These are phyloP conservation scores for Rostrohypoxylon terebratum DNA, from an alignment of 495 filamentous ascomycete species.

Conservation along the genomic window DNA sequence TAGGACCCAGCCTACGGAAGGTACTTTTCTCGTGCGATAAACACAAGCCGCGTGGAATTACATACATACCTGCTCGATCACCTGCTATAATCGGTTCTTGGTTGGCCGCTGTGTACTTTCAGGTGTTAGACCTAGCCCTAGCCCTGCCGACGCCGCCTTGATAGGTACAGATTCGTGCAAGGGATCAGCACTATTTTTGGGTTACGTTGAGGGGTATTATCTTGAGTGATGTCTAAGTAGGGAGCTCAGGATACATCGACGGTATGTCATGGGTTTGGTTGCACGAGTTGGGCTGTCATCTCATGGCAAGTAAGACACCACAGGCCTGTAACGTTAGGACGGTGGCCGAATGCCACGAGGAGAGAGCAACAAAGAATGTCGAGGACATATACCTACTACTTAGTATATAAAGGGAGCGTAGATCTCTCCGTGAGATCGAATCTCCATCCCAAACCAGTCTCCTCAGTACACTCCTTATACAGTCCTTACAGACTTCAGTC, in stretches of 20 bases:
- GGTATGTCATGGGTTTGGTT: slow-evolving; percentile 41
- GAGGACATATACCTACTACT: no score
- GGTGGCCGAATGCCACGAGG: slow-evolving; percentile 10
- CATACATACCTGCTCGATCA: slow-evolving; percentile 29
- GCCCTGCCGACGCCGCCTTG: slow-evolving; percentile 13
- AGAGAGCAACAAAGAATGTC: slow-evolving; percentile 13
- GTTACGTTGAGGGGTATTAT: slow-evolving; percentile 30
- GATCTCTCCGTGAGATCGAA: slow-evolving; percentile 15
- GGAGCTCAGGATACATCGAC: slow-evolving; percentile 22
- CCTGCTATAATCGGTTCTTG: slow-evolving; percentile 36
- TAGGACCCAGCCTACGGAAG: background rate
- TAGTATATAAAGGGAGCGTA: slow-evolving; percentile 25
- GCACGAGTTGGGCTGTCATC: slow-evolving; percentile 39
- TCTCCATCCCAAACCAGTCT: slow-evolving; percentile 18
- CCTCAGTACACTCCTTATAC: slow-evolving; percentile 3
- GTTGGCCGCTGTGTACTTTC: slow-evolving; percentile 25
- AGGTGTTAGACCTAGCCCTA: slow-evolving; percentile 14
- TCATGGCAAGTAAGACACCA: slow-evolving; percentile 33
- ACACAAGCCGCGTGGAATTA: slow-evolving; percentile 27
- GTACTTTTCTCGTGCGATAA: slow-evolving; percentile 19
- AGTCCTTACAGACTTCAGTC: slow-evolving; percentile 24
- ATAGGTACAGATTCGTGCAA: slow-evolving; percentile 10
- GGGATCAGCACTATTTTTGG: slow-evolving; percentile 15
- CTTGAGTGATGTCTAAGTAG: slow-evolving; percentile 27
- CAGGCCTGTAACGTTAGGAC: slow-evolving; percentile 36